These are phyloP conservation scores for Volvariella volvacea DNA, from an alignment of 1,284 basidiomycete genomes.

Conservation along the genomic window DNA sequence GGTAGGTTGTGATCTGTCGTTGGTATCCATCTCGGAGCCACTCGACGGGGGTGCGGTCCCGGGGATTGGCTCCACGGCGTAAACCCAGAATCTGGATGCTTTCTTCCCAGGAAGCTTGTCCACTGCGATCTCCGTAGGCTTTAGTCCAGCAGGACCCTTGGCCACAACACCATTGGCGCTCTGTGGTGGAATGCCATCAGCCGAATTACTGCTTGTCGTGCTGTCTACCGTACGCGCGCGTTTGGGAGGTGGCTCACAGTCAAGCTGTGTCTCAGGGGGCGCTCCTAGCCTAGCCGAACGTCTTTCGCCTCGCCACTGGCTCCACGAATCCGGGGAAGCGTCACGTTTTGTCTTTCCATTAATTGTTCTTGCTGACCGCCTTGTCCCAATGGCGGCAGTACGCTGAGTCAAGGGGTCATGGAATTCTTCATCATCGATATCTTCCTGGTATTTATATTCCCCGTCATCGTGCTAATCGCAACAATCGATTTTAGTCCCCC, in stretches of 20 bases:
- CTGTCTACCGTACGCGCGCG: conserved; percentile 72
- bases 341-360: conserved; percentile 37
- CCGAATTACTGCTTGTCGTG: conserved; percentile 50
- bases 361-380: no score
- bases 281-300: conserved; percentile 63
- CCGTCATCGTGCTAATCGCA: conserved; percentile 61
- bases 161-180: conserved; percentile 29
- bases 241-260: conserved; percentile 46
- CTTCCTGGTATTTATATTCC: conserved; percentile 42
- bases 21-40: no score
- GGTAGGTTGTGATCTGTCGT: no score
- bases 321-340: conserved; percentile 42
- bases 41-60: conserved; percentile 16
- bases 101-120: conserved; percentile 71
- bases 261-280: conserved; percentile 40
- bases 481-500: conserved; percentile 58
- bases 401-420: conserved; percentile 13
- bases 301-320: conserved; percentile 65
- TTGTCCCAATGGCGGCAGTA: no score
- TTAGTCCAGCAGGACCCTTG: conserved; percentile 41
- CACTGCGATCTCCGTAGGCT: conserved; percentile 60
- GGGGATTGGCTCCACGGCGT: conserved; percentile 64
- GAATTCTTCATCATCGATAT: conserved; percentile 41
- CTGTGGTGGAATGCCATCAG: conserved; percentile 18
- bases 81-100: conserved; percentile 77